Percentiles rank a stretch among this genome's conserved stretches.
Conservation (phyloP, 768 basidiomycete genomes). For the Scleroderma bovista region DNA sequence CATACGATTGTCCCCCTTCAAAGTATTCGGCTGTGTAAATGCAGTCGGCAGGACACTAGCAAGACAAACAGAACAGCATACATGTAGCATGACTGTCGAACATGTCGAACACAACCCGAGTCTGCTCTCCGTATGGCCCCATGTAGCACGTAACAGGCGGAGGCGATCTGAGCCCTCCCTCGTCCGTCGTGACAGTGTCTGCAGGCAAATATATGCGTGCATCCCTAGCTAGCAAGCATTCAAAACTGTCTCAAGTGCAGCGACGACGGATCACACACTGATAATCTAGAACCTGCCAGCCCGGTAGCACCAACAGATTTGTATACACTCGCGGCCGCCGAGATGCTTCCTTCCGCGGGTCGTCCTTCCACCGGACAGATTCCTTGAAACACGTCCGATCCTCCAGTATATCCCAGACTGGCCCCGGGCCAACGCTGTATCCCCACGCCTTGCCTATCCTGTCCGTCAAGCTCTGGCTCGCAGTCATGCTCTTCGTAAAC, state of each 20-base stretch:
- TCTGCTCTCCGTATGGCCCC: constrained; percentile 58
- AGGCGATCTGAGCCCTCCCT: constrained; percentile 45
- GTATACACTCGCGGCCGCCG: constrained; percentile 57
- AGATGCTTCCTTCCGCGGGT: constrained; percentile 39
- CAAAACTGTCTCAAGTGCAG: neutral
- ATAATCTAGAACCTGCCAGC: constrained; percentile 40
- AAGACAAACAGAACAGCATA: constrained; percentile 28
- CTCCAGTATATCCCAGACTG: constrained; percentile 74
- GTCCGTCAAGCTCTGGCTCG: constrained; percentile 41
- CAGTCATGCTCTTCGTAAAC: constrained; percentile 54
- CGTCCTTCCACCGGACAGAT: constrained; percentile 25
- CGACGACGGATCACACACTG: constrained; percentile 37
- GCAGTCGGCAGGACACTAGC: neutral
- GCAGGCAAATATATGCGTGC: constrained; percentile 57
- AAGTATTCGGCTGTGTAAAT: constrained; percentile 50
- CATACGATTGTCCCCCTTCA: constrained; percentile 52
- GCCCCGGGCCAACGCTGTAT: constrained; percentile 68
- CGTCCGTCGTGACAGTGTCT: constrained; percentile 43
- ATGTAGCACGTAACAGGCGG: constrained; percentile 57
- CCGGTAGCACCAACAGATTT: constrained; percentile 37
- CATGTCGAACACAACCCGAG: constrained; percentile 41
- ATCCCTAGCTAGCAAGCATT: constrained; percentile 34
- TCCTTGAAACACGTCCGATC: constrained; percentile 80
- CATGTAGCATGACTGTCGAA: constrained; percentile 56
- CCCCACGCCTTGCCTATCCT: constrained; percentile 67